Conservation (phyloP, 768 basidiomycete species). For the Rhizopogon rudus region DNA sequence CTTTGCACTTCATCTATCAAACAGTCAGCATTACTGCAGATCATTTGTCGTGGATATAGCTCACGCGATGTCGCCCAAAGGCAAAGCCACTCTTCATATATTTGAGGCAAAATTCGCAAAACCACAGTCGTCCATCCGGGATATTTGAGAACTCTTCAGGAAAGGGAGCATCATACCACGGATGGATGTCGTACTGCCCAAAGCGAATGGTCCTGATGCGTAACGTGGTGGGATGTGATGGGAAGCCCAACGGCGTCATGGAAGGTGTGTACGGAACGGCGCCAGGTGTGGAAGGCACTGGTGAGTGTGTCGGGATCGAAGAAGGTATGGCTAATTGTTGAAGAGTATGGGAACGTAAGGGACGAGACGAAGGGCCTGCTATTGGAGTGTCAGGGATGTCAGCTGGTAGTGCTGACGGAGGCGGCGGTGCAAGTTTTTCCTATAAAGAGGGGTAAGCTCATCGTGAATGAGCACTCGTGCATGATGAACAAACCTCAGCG, state of each 20-base stretch:
- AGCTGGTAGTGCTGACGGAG: conserved; percentile 25
- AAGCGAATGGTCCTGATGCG: conserved; percentile 88
- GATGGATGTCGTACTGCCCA: conserved; percentile 88
- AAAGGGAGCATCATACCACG: conserved; percentile 99
- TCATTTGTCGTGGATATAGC: conserved; percentile 16
- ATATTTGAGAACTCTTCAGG: conserved; percentile 95
- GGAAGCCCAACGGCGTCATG: conserved; percentile 24
- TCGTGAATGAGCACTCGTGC: background rate
- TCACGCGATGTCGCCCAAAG: conserved; percentile 78
- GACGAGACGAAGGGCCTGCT: conserved; percentile 57
- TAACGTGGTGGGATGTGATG: conserved; percentile 32
- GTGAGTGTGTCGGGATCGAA: conserved; percentile 25
- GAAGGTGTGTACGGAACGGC: conserved; percentile 28
- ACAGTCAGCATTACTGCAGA: conserved; percentile 9
- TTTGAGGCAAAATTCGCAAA: conserved; percentile 97
- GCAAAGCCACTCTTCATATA: conserved; percentile 96
- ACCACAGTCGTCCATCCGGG: conserved; percentile 90
- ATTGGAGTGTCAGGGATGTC: conserved; percentile 33
- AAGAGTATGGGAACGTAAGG: conserved; percentile 54
- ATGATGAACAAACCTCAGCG: conserved; percentile 59
- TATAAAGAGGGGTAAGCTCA: conserved; percentile 20
- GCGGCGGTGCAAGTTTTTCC: conserved; percentile 46
- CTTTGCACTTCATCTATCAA: conserved; percentile 86
- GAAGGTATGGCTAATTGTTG: conserved; percentile 32
- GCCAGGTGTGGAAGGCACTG: conserved; percentile 33